A percentile compares a stretch with the other conserved stretches of the same genome.
phyloP scores from a whole-genome alignment of 352 stramenopile genomes.

The Phytophthora fragariaefolia region DNA sequence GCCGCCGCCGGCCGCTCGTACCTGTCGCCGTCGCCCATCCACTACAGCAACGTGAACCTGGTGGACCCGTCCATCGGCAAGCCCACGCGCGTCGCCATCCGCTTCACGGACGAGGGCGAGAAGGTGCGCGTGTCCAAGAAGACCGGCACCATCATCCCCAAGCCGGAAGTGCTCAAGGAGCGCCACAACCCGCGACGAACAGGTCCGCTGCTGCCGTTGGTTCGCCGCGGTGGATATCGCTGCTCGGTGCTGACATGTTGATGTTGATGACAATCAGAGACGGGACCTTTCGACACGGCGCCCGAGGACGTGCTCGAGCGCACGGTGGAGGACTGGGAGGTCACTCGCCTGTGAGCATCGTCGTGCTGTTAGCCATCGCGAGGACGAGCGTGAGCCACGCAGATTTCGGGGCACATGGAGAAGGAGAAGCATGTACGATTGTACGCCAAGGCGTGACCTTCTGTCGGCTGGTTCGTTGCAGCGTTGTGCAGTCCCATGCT shows the following conservation, averaged over 20 bases:
- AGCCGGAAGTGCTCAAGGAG: slow-evolving; percentile 92
- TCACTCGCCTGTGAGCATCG: slow-evolving; percentile 62
- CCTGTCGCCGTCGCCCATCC: slow-evolving; percentile 80
- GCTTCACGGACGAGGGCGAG: slow-evolving; percentile 92
- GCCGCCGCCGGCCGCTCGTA: slow-evolving; percentile 76
- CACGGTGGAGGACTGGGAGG: slow-evolving; percentile 80
- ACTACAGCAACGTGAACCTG: slow-evolving; percentile 90
- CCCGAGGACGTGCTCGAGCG: slow-evolving; percentile 83
- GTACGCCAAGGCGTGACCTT: not conserved
- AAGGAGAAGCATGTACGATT: not conserved
- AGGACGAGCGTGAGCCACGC: slow-evolving; percentile 18
- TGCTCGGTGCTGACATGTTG: slow-evolving; percentile 16
- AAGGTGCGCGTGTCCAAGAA: slow-evolving; percentile 96
- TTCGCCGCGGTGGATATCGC: not conserved
- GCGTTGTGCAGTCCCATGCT: not conserved
- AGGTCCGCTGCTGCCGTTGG: slow-evolving; percentile 44
- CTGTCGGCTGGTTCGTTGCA: not conserved
- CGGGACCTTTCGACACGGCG: slow-evolving; percentile 78
- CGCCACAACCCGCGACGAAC: slow-evolving; percentile 82
- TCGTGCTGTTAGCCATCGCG: slow-evolving; percentile 9
- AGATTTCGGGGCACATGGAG: slow-evolving; percentile 4
- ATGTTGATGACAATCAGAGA: slow-evolving; percentile 49
- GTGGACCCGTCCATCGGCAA: slow-evolving; percentile 85
- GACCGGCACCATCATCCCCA: slow-evolving; percentile 95
- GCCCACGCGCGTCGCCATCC: slow-evolving; percentile 77